Conservation (phyloP, 495 filamentous ascomycete genomes). For the Aspergillus cristatus region DNA sequence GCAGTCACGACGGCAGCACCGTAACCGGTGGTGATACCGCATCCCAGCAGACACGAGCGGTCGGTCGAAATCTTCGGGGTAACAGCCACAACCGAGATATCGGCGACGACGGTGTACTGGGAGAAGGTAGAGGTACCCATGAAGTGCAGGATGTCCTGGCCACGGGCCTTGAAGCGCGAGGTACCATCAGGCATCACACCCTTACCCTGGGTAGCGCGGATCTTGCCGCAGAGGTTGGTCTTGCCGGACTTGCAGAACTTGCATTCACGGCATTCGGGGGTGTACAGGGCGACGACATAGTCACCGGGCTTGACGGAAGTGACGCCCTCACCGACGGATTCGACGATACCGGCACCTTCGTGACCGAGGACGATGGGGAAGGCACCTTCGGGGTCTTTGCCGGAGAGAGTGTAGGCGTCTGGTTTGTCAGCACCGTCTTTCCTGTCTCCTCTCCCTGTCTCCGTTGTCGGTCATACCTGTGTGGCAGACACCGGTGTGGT, state of each 20-base stretch:
- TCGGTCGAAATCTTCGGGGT: conserved; percentile 83
- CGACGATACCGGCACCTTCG: conserved; percentile 94
- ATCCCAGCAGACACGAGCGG: conserved; percentile 89
- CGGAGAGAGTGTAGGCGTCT: conserved; percentile 98
- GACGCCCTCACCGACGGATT: conserved; percentile 93
- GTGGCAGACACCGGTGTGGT: conserved; percentile 97
- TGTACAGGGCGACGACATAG: conserved; percentile 94
- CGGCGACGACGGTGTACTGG: conserved; percentile 98
- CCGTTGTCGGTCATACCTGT: conserved; percentile 65
- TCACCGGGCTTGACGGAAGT: conserved; percentile 75
- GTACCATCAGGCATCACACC: conserved; percentile 98
- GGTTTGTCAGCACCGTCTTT: background rate
- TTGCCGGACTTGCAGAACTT: conserved; percentile 99
- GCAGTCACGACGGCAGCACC: conserved; percentile 91
- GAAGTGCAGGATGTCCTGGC: conserved; percentile 92
- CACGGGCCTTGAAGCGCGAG: conserved; percentile 87
- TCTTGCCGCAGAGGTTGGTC: conserved; percentile 99
- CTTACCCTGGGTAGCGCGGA: conserved; percentile 89
- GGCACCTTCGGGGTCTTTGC: conserved; percentile 95
- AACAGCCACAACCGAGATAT: conserved; percentile 95
- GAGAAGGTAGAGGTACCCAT: conserved; percentile 99
- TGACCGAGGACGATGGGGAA: conserved; percentile 96
- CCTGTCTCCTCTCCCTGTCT: conserved; percentile 1
- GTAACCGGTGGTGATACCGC: conserved; percentile 97
- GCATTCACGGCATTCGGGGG: conserved; percentile 93